Conservation (phyloP, 108 stramenopile species). For the Pseudonitzschia delicatissima region DNA sequence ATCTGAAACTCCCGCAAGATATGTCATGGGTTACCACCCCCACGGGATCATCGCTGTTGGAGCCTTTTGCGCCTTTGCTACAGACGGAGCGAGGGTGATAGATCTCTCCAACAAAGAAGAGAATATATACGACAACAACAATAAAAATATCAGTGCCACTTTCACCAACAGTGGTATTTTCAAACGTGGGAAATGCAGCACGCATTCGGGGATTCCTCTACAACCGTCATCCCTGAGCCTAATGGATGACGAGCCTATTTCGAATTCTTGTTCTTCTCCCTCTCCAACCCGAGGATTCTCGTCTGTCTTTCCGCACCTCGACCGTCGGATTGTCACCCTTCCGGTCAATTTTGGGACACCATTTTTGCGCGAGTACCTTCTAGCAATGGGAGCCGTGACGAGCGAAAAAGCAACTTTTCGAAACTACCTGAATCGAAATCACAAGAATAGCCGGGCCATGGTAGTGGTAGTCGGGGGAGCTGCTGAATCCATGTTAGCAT, state of each 20-base stretch:
- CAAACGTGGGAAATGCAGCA: too few relatives aligned
- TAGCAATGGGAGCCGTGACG: constrained; percentile 29
- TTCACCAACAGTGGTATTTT: too few relatives aligned
- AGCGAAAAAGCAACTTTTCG: constrained; percentile 26
- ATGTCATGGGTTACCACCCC: constrained; percentile 56
- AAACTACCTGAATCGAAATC: not conserved
- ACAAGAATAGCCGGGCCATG: constrained; percentile 19
- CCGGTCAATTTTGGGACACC: constrained; percentile 34
- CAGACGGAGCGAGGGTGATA: constrained; percentile 14
- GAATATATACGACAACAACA: not conserved
- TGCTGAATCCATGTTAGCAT: constrained; percentile 36
- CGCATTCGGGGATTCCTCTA: too few relatives aligned
- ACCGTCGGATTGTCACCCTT: constrained; percentile 35
- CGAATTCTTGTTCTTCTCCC: too few relatives aligned
- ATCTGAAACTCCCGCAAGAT: not conserved
- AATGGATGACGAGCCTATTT: not conserved
- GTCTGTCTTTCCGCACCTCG: constrained; percentile 25
- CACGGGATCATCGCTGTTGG: constrained; percentile 59
- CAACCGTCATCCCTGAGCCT: not conserved
- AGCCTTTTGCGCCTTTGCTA: constrained; percentile 6
- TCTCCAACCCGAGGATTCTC: constrained; percentile 13
- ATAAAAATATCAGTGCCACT: not conserved
- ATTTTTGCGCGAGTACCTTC: constrained; percentile 43
- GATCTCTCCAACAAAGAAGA: not conserved
- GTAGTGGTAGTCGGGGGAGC: constrained; percentile 57